Conservation (phyloP, 2,329 filamentous ascomycete species). For the Fusarium sp. region DNA sequence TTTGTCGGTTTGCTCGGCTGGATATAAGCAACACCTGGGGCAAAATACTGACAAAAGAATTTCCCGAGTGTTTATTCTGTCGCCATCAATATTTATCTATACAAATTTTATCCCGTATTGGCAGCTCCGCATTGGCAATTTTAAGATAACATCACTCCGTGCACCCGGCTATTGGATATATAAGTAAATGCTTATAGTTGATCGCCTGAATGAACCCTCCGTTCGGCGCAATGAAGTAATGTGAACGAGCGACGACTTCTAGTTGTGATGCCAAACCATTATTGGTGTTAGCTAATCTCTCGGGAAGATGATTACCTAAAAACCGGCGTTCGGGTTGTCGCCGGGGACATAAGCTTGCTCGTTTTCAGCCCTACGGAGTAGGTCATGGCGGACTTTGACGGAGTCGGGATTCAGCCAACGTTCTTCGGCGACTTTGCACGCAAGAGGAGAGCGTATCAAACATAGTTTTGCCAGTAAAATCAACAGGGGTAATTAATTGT, state of each 20-base stretch:
- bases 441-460: neutral
- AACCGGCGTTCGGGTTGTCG: neutral
- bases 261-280: neutral
- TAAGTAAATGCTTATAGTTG: no score
- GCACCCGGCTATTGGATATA: no score
- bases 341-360: neutral
- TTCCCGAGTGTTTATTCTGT: neutral
- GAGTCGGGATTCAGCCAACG: constrained; percentile 1
- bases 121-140: no score
- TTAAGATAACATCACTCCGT: no score
- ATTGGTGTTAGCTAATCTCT: fast-evolving
- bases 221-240: no score
- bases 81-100: no score
- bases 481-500: fast-evolving
- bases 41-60: neutral
- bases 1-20: neutral
- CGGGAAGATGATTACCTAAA: neutral
- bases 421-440: constrained; percentile 2
- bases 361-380: neutral
- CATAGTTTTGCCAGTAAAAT: neutral
- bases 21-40: neutral
- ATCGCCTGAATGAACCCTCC: no score
- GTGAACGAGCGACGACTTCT: neutral
- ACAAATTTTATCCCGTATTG: no score
- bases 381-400: neutral